Evolutionary conservation across 805 yeast genomes (phyloP), one percentile per base, ranked within the genome.

Genomic region (Metschnikowia gruessii): DNA sequence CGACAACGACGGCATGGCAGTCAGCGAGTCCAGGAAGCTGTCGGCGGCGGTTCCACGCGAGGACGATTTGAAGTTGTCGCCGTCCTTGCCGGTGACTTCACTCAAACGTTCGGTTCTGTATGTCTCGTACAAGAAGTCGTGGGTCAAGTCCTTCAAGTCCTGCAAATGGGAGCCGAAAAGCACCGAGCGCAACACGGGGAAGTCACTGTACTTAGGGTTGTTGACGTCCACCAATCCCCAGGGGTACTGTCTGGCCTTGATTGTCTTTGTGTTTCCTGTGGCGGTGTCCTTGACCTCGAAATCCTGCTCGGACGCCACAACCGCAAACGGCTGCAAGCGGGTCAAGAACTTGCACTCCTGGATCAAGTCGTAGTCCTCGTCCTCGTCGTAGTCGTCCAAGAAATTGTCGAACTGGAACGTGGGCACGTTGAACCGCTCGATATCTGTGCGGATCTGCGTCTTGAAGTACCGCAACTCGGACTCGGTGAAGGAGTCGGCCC

Each of bases 71-170:
- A 41, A 50, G 32, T 65, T 65, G 34, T 62, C 69, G 19, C 55
- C 60, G 13, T 54, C 55, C 18, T 63, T 57, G 37, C 79, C 82
- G 3, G 82, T 69, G 43, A 80, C 85, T 52, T 72, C 70, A 46
- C 87, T 80, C 56, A 87, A 72, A 57, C 85, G n/a, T 44, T 82
- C 84, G 32, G 91, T 78, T 71, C 99, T 82, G 74, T 94, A 94
- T 57, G 81, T 79, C 71, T 94, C 99, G 67, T 91, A 94, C 57
- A 91, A 75, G 18, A 65, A 66, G 51, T 83, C 82, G 43, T 83
- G 69, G 29, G 99, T 92, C 53, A 81, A 75, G 67, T 94, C 98
- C 62, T 90, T 84, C 61, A 92, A 80, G 66, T 94, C 99, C 72
- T 92, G 85, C 54, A 87, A 70, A 62, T 88, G 95, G n/a, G 91